Percentiles rank a stretch among this genome's conserved stretches.
Evolutionary conservation across 768 basidiomycete species (phyloP).

Genomic region (Kwoniella europaea): DNA sequence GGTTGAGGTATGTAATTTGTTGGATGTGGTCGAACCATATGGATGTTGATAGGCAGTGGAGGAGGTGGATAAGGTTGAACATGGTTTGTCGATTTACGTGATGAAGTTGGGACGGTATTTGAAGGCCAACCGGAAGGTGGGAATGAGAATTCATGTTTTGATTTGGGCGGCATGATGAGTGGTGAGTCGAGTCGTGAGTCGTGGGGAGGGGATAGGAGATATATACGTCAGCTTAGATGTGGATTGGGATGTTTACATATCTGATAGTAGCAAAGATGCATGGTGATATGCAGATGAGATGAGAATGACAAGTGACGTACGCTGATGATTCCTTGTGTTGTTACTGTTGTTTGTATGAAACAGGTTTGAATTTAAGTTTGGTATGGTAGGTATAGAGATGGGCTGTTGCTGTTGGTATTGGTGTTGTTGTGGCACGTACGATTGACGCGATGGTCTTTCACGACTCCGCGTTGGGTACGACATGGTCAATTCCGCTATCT

Average conservation of each 20-base stretch:
- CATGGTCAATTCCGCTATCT: conserved; percentile 7
- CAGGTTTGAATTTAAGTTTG: conserved; percentile 4
- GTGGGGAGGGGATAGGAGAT: not conserved
- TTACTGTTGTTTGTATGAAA: conserved; percentile 18
- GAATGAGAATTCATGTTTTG: conserved; percentile 24
- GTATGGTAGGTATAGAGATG: conserved; percentile 2
- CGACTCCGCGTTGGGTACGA: conserved; percentile 22
- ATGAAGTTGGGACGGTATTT: conserved; percentile 19
- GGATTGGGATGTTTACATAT: not conserved
- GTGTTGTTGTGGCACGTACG: conserved; percentile 4
- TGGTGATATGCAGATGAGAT: not conserved
- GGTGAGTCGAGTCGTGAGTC: not conserved
- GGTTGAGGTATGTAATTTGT: not conserved
- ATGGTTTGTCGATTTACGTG: conserved; percentile 8
- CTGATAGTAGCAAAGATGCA: not conserved
- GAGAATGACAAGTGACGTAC: conserved; percentile 9
- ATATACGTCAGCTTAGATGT: not conserved
- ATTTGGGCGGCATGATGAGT: not conserved
- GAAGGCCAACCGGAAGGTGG: conserved; percentile 32
- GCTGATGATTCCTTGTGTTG: conserved; percentile 13
- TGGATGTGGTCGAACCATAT: not conserved
- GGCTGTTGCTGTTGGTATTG: not conserved
- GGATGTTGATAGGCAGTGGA: not conserved
- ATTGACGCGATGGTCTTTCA: conserved; percentile 15
- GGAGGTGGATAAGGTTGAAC: not conserved